Conservation (phyloP, 352 stramenopile species). For the Phytophthora rubi region DNA sequence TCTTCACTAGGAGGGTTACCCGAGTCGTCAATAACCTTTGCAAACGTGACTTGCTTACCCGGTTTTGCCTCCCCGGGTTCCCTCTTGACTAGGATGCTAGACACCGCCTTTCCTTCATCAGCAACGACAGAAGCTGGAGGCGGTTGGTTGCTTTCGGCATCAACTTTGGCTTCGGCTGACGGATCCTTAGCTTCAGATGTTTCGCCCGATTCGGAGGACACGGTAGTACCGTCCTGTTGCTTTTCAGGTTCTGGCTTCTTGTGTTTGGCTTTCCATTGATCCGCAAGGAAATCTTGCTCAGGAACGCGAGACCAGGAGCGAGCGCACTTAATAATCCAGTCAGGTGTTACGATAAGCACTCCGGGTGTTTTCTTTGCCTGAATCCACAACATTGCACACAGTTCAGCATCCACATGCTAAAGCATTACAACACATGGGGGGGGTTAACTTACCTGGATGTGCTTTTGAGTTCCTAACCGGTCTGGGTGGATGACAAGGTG, state of each 20-base stretch:
- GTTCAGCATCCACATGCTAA: neutral
- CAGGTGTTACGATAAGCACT: slow-evolving; percentile 71
- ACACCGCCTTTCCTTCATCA: slow-evolving; percentile 24
- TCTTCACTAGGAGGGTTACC: slow-evolving; percentile 35
- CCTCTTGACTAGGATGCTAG: slow-evolving; percentile 26
- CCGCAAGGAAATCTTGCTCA: slow-evolving; percentile 74
- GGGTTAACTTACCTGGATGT: slow-evolving; percentile 55
- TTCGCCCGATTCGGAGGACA: slow-evolving; percentile 4
- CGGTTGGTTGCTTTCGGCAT: slow-evolving; percentile 14
- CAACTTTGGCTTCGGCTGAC: slow-evolving; percentile 6
- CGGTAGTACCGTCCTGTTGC: slow-evolving; percentile 9
- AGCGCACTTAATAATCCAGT: slow-evolving; percentile 85
- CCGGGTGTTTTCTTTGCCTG: slow-evolving; percentile 68
- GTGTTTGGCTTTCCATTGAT: slow-evolving; percentile 66
- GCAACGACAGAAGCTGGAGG: slow-evolving; percentile 8
- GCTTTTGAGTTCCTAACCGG: slow-evolving; percentile 82
- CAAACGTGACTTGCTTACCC: slow-evolving; percentile 73
- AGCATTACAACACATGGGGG: neutral
- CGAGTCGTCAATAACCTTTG: slow-evolving; percentile 39
- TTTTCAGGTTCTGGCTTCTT: slow-evolving; percentile 31
- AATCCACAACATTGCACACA: slow-evolving; percentile 8
- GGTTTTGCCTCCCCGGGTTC: slow-evolving; percentile 28
- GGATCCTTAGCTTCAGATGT: neutral
- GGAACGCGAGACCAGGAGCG: slow-evolving; percentile 66
- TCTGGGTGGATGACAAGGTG: slow-evolving; percentile 86